Evolutionary conservation across 495 filamentous ascomycete genomes (phyloP).

Genomic region (Penicillium silybi): DNA sequence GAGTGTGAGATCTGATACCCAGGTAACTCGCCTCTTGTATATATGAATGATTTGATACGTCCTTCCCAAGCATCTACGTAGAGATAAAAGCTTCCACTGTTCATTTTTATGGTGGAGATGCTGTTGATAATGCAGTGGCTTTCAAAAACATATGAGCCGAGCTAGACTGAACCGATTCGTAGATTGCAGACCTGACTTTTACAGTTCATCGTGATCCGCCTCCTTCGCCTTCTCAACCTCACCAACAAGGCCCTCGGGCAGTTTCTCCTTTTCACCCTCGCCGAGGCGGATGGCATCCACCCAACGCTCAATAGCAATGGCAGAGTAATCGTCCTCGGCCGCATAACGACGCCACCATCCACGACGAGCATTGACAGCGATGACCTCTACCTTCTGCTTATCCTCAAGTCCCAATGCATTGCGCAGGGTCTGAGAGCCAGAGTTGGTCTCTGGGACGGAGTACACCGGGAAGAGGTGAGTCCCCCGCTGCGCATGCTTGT

Average conservation of each 20-base stretch:
- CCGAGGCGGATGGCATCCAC: slow-evolving; percentile 83
- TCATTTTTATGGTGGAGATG: not conserved
- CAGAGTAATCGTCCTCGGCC: slow-evolving; percentile 39
- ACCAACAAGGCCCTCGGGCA: slow-evolving; percentile 70
- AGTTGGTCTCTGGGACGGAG: slow-evolving; percentile 62
- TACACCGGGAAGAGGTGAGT: slow-evolving; percentile 79
- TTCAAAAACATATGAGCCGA: not conserved
- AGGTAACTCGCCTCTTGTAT: slow-evolving; percentile 14
- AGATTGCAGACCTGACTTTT: not conserved
- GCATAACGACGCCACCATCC: slow-evolving; percentile 79
- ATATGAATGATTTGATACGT: slow-evolving; percentile 15
- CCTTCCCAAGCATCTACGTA: not conserved
- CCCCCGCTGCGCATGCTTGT: slow-evolving; percentile 62
- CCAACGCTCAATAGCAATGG: slow-evolving; percentile 66
- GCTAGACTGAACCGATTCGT: not conserved
- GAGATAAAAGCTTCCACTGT: not conserved
- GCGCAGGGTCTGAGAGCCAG: slow-evolving; percentile 51
- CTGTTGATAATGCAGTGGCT: not conserved
- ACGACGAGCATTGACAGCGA: slow-evolving; percentile 79
- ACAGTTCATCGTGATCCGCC: slow-evolving; percentile 36
- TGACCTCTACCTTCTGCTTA: slow-evolving; percentile 49
- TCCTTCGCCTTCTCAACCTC: slow-evolving; percentile 39
- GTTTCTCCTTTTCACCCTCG: slow-evolving; percentile 73
- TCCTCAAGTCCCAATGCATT: slow-evolving; percentile 57
- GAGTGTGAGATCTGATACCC: slow-evolving; percentile 7